Evolutionary conservation across 352 stramenopile genomes (phyloP), one percentile per base, ranked within the genome.

Genomic region (Lagenidium giganteum): DNA sequence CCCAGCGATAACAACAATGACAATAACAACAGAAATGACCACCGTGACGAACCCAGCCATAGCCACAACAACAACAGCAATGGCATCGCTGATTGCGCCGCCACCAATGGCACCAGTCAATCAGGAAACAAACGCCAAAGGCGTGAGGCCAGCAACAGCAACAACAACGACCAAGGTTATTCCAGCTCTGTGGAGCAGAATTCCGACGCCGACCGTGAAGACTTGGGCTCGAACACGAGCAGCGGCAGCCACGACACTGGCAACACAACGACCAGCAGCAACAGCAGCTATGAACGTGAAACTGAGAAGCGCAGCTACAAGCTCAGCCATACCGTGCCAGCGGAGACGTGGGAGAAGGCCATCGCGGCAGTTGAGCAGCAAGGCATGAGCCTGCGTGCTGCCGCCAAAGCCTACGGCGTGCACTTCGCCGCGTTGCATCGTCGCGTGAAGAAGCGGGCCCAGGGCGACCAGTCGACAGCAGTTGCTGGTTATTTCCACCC

Each of bases 391-490:
- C 52, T 82, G 16, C 70, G 70, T 8, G 51, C 61, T 0, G 66
- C 70, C 6, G 70, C 70, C 25, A 66, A 61, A 28, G 40, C 60
- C 21, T 77, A 72, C 42, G 64, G 64, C 20, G 69, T 82, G n/a
- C 69, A 82, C 39, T 82, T 82, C 38, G 69, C 69, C 4, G 69
- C 69, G 8, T 48, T 82, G 14, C 66, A 82, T 54, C 63, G 70
- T 6, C 70, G 70, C 13, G 58, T 82, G 9, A 78, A 77, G 56
- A 82, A 82, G 49, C 61, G 70, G 3, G 61, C 64, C 6, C 67
- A 70, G 41, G 26, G 41, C n/a, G 41, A 55, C 7, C 32, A 45
- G 16, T 22, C 43, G 21, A n/a, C 27, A 8, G 43, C 17, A 6
- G 28, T 60, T 25, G 46, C 61, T 16, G 49, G 51, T 9, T 82